These are phyloP conservation scores for Ormosia semicastrata DNA, from an alignment of 306 rosid species.

Conservation along the genomic window DNA sequence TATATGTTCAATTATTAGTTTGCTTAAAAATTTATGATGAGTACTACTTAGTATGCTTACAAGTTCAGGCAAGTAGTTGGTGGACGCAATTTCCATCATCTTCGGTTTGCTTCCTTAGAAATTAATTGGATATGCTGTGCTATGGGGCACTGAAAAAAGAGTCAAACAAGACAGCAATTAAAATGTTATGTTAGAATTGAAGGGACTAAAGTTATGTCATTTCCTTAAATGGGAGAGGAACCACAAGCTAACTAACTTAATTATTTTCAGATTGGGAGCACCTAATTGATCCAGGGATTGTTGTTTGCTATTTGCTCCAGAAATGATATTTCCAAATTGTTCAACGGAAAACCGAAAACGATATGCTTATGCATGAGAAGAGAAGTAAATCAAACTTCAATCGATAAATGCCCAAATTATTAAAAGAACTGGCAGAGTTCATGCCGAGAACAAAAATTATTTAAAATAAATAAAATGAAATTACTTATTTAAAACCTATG, in stretches of 20 bases:
- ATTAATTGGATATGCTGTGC: neutral
- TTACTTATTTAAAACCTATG: neutral
- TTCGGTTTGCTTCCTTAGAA: neutral
- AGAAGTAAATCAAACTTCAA: too few relatives aligned
- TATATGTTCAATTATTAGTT: neutral
- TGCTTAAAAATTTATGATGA: neutral
- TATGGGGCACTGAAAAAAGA: neutral
- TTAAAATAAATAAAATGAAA: neutral
- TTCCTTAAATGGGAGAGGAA: too few relatives aligned
- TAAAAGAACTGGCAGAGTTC: neutral
- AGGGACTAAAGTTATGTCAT: too few relatives aligned
- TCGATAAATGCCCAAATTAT: too few relatives aligned
- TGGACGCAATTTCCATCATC: conserved; percentile 36
- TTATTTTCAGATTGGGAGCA: too few relatives aligned
- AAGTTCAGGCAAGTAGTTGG: conserved; percentile 33
- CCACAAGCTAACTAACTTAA: too few relatives aligned
- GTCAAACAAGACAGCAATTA: neutral
- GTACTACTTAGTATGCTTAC: conserved; percentile 31
- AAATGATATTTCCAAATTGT: neutral
- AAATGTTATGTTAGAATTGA: too few relatives aligned
- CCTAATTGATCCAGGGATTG: too few relatives aligned
- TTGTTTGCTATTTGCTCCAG: neutral
- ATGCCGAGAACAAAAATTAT: neutral
- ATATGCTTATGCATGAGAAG: too few relatives aligned
- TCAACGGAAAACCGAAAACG: neutral